Conservation (phyloP, 768 basidiomycete genomes). For the Podaxis sp. region DNA sequence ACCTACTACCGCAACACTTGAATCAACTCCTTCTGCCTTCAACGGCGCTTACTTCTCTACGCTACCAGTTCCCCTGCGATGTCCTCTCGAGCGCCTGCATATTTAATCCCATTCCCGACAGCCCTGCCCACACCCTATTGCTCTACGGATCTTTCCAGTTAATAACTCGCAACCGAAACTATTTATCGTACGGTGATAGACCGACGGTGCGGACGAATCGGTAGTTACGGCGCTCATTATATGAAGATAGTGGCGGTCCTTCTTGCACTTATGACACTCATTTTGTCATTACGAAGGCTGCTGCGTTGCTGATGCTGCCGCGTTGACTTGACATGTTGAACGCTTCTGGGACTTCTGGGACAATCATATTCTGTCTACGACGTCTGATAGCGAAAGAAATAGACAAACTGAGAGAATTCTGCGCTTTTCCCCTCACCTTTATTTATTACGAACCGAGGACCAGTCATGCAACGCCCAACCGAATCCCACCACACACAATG, state of each 20-base stretch:
- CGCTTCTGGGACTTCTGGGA: background rate
- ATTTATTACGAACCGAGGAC: background rate
- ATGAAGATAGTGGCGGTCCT: background rate
- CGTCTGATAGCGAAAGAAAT: background rate
- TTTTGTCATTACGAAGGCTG: background rate
- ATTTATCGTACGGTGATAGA: background rate
- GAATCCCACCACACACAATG: background rate
- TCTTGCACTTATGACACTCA: background rate
- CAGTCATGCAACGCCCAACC: background rate
- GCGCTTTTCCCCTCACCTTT: background rate
- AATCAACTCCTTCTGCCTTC: too few species aligned
- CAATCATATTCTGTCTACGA: background rate
- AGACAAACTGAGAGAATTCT: background rate
- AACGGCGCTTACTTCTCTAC: background rate
- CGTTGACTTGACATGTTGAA: background rate
- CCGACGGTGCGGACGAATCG: background rate
- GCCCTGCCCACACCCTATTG: background rate
- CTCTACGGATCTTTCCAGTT: background rate
- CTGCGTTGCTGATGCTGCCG: background rate
- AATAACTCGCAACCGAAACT: background rate
- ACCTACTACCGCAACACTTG: too few species aligned
- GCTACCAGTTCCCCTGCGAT: background rate
- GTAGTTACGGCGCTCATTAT: background rate
- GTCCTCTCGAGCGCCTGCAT: background rate
- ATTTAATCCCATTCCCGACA: background rate